Conservation (phyloP, 1,284 basidiomycete species). For the Naganishia sp. region DNA sequence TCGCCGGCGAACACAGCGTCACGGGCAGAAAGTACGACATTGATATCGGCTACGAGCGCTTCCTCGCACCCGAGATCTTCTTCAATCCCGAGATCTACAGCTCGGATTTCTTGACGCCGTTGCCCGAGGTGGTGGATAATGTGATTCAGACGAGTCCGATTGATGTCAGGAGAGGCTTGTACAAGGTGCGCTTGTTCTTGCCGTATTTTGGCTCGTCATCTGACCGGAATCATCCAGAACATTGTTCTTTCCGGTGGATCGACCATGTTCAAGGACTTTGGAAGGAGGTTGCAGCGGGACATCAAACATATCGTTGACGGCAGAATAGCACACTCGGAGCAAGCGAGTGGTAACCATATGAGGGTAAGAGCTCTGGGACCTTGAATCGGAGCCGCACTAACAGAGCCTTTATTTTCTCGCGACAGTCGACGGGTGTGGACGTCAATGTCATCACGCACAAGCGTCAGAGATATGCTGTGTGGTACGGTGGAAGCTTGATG, state of each 20-base stretch:
- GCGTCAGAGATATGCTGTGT: conserved; percentile 95
- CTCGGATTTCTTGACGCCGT: conserved; percentile 95
- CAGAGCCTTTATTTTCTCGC: conserved; percentile 27
- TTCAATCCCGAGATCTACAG: conserved; percentile 99
- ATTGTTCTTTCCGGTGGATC: conserved; percentile 94
- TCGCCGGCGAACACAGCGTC: conserved; percentile 88
- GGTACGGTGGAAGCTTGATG: conserved; percentile 95
- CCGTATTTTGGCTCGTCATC: conserved; percentile 2
- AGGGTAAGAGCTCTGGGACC: conserved; percentile 60
- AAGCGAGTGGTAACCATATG: conserved; percentile 72
- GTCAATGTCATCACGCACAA: conserved; percentile 99
- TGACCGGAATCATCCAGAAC: conserved; percentile 61
- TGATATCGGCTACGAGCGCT: conserved; percentile 97
- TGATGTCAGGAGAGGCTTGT: conserved; percentile 87
- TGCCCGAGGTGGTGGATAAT: conserved; percentile 93
- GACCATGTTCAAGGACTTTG: conserved; percentile 98
- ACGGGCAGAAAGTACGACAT: conserved; percentile 88
- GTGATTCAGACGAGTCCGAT: conserved; percentile 97
- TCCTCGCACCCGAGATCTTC: conserved; percentile 98
- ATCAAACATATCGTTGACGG: conserved; percentile 91
- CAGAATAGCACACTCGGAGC: conserved; percentile 75
- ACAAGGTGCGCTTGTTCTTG: conserved; percentile 68
- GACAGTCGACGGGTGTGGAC: conserved; percentile 85
- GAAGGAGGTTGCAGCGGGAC: conserved; percentile 90
- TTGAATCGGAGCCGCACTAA: background rate